phyloP scores from a whole-genome alignment of 257 asterid species.

The Lantana camara region DNA sequence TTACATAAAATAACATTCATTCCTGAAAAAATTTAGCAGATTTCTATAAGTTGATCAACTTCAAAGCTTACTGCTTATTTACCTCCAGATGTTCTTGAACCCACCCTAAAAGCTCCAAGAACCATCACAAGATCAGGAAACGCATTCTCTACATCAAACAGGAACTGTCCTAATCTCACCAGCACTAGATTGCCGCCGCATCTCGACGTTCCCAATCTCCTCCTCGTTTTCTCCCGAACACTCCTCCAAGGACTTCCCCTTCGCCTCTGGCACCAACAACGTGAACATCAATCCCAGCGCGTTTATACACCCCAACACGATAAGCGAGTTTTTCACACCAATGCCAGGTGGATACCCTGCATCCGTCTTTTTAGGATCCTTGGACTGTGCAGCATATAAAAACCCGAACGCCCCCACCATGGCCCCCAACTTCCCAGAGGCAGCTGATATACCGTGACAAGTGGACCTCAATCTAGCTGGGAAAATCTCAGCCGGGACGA shows the following conservation, averaged over 20 bases:
- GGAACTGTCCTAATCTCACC: conserved; percentile 37
- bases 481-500: conserved; percentile 63
- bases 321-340: conserved; percentile 48
- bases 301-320: conserved; percentile 50
- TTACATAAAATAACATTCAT: background rate
- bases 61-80: background rate
- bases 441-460: conserved; percentile 66
- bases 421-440: conserved; percentile 64
- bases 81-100: background rate
- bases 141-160: conserved; percentile 16
- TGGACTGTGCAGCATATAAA: conserved; percentile 55
- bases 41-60: background rate
- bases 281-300: conserved; percentile 52
- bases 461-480: conserved; percentile 62
- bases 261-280: conserved; percentile 58
- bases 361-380: conserved; percentile 41
- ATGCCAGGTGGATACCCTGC: conserved; percentile 54
- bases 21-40: background rate
- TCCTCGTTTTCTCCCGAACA: conserved; percentile 47
- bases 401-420: conserved; percentile 64
- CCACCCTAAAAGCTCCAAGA: background rate
- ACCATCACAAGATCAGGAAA: background rate
- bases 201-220: conserved; percentile 25
- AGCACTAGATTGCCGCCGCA: conserved; percentile 13
- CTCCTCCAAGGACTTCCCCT: conserved; percentile 56